Evolutionary conservation across 169 alveolate genomes (phyloP), one percentile per base, ranked within the genome.

Genomic region (Plasmodium blacklocki): DNA sequence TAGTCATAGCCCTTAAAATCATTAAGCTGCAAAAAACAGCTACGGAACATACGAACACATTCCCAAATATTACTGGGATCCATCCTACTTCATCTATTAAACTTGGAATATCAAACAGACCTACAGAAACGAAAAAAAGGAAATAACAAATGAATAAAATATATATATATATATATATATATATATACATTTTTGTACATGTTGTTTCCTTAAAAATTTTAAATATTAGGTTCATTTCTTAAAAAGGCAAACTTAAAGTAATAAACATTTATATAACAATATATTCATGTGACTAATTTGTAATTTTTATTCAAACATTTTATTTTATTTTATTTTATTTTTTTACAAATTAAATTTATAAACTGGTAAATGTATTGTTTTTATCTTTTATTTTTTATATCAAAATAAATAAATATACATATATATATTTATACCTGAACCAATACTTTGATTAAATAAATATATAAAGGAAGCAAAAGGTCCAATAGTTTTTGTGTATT

Each of bases 1-100:
- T 72, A 11, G 96, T 94, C 93, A 94, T 92, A 15, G 96, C 94
- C 58, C 94, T 88, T 50, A 94, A 85, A 39, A 94, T 75, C 96
- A 94, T 94, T 45, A 94, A 91, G 62, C 95, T 91, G 86, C 95
- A 92, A 63, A 92, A 62, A 45, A 88, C 93, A 23, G 94, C 93
- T 29, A 92, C 76, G 3, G 93, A 49, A 15, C 94, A 89, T n/a
- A 88, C 80, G 26, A 85, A 52, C 75, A 92, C 7, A 73, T 92
- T 94, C 15, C 94, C 94, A 56, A 92, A 59, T 62, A 92, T 86
- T 19, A 92, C 94, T 29, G 93, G 89, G 47, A 92, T 62, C 94
- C 94, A 88, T 59, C 96, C 96, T 49, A 88, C 93, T 73, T 94
- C 94, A 26, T 89, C 90, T 67, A 92, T 88, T 32, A 89, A 71